These are phyloP conservation scores for Stygiomarasmius scandens DNA, from an alignment of 1,284 basidiomycete species.

Conservation along the genomic window DNA sequence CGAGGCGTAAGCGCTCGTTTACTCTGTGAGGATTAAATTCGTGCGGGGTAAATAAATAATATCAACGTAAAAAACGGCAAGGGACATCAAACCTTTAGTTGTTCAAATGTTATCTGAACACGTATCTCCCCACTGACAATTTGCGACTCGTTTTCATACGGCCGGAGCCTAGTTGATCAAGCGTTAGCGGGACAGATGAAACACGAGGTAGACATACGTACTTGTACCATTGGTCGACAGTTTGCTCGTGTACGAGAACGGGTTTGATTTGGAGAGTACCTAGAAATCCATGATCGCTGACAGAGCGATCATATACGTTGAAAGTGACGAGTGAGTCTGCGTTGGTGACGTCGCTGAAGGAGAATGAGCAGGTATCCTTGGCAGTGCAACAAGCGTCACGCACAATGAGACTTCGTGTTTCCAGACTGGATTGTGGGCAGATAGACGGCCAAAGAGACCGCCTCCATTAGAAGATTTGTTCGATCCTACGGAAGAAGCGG, in stretches of 20 bases:
- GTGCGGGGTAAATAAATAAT: background rate
- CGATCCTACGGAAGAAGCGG: slow-evolving; percentile 41
- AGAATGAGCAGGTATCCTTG: slow-evolving; percentile 16
- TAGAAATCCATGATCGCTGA: slow-evolving; percentile 86
- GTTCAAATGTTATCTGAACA: slow-evolving; percentile 93
- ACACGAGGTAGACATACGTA: slow-evolving; percentile 42
- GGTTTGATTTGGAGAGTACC: slow-evolving; percentile 93
- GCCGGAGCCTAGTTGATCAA: slow-evolving; percentile 59
- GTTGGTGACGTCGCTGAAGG: slow-evolving; percentile 92
- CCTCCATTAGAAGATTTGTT: slow-evolving; percentile 15
- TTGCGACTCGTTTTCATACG: slow-evolving; percentile 62
- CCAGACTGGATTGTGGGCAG: slow-evolving; percentile 93
- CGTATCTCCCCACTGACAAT: slow-evolving; percentile 90
- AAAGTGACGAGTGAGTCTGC: slow-evolving; percentile 85
- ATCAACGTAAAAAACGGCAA: slow-evolving; percentile 14
- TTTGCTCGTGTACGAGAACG: slow-evolving; percentile 85
- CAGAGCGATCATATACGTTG: slow-evolving; percentile 90
- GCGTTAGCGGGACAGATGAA: background rate
- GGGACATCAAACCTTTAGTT: slow-evolving; percentile 65
- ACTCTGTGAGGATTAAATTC: slow-evolving; percentile 47
- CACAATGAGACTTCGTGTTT: slow-evolving; percentile 98
- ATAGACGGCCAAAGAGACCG: slow-evolving; percentile 63
- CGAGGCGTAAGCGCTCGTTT: slow-evolving; percentile 83
- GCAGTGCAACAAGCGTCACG: slow-evolving; percentile 38
- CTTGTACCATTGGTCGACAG: slow-evolving; percentile 98